phyloP scores from a whole-genome alignment of 2,329 filamentous ascomycete genomes.

The Akanthomyces uredinophilus region DNA sequence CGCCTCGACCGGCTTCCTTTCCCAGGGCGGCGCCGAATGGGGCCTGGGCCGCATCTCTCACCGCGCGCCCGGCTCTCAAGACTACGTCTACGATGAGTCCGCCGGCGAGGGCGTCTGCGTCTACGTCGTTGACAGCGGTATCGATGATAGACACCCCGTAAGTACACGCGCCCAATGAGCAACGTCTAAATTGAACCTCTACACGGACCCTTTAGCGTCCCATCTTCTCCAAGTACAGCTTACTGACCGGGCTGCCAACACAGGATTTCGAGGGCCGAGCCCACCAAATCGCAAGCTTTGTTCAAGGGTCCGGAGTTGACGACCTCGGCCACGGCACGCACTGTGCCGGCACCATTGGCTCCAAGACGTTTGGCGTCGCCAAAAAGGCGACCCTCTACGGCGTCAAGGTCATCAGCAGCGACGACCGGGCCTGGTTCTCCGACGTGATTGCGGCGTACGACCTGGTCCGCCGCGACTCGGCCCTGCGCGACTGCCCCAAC shows the following conservation, averaged over 20 bases:
- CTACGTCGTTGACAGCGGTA: constrained; percentile 39
- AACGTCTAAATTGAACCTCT: background rate
- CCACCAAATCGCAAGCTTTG: constrained; percentile 18
- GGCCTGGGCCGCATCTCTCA: constrained; percentile 21
- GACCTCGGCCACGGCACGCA: constrained; percentile 30
- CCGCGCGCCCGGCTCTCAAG: constrained; percentile 14
- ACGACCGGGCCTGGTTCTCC: constrained; percentile 1
- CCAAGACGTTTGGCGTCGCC: constrained; percentile 24
- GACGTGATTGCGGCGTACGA: constrained; percentile 22
- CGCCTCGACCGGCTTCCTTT: background rate
- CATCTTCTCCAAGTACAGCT: background rate
- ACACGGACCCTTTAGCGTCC: background rate
- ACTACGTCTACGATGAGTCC: constrained; percentile 28
- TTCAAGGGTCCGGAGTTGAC: constrained; percentile 9
- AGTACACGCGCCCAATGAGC: background rate
- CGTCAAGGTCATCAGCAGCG: constrained; percentile 31
- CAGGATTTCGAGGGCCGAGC: constrained; percentile 20
- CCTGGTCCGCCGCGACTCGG: constrained; percentile 34
- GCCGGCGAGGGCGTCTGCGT: constrained; percentile 31
- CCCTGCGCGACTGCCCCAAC: constrained; percentile 21
- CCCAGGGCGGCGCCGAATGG: constrained; percentile 21
- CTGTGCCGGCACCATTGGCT: constrained; percentile 18
- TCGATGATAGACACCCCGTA: constrained; percentile 20
- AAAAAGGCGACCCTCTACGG: constrained; percentile 33
- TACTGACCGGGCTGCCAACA: background rate